These are phyloP conservation scores for Zizania latifolia DNA, from an alignment of 176 grass and related monocot species.

Conservation along the genomic window DNA sequence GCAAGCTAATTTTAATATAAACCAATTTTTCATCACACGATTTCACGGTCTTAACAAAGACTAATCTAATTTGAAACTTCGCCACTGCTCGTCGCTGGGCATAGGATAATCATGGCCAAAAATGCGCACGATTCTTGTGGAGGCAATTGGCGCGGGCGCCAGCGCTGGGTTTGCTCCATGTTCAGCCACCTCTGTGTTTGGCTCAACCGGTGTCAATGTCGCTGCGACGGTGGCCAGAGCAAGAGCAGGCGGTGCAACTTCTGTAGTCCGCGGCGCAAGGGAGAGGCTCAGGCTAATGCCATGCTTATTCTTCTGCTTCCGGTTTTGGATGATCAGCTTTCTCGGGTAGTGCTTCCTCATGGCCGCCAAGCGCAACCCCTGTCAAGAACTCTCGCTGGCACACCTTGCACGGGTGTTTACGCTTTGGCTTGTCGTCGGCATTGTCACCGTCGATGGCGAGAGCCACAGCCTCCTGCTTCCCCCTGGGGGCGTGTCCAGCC, in stretches of 20 bases:
- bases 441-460: not conserved
- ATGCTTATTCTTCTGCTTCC: not conserved
- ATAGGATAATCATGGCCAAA: too few species aligned
- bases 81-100: too few species aligned
- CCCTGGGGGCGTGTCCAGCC: constrained; percentile 30
- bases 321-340: not conserved
- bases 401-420: not conserved
- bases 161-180: not conserved
- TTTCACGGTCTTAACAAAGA: too few species aligned
- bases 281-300: not conserved
- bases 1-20: too few species aligned
- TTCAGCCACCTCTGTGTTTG: not conserved
- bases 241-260: not conserved
- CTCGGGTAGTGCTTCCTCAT: constrained; percentile 29
- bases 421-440: not conserved
- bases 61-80: too few species aligned
- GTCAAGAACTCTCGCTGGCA: not conserved
- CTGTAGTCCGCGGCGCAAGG: too few species aligned
- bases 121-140: too few species aligned
- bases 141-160: too few species aligned
- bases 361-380: constrained; percentile 38
- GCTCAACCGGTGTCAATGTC: not conserved
- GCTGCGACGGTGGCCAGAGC: not conserved
- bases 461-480: not conserved
- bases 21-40: too few species aligned